These are phyloP conservation scores for Debaryomyces coudertii DNA, from an alignment of 1,139 yeast genomes.

Conservation along the genomic window DNA sequence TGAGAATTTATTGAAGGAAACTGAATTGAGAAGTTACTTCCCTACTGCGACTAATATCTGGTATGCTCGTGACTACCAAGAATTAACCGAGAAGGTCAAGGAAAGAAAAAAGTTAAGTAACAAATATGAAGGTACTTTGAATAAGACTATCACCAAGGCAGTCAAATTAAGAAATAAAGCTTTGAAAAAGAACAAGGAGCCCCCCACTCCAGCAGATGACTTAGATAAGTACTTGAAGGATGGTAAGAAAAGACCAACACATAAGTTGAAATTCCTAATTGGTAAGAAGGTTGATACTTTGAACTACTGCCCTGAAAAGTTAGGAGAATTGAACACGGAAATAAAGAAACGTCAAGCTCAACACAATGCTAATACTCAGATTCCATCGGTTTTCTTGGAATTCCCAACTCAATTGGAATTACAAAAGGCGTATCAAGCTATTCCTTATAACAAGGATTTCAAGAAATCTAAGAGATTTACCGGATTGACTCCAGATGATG, in stretches of 20 bases:
- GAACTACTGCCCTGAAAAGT: conserved; percentile 63
- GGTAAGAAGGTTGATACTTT: conserved; percentile 89
- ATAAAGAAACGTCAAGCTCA: conserved; percentile 61
- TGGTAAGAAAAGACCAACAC: conserved; percentile 71
- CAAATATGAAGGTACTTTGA: conserved; percentile 64
- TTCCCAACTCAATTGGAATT: conserved; percentile 87
- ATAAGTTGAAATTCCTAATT: conserved; percentile 55
- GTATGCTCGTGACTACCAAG: conserved; percentile 63
- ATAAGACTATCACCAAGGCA: conserved; percentile 57
- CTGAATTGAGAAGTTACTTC: conserved; percentile 55
- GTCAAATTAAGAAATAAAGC: conserved; percentile 57
- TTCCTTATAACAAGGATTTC: conserved; percentile 67
- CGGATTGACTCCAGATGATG: conserved; percentile 71
- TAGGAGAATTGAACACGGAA: conserved; percentile 69
- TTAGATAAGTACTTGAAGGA: conserved; percentile 55
- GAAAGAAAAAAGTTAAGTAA: conserved; percentile 57
- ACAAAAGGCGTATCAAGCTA: conserved; percentile 84
- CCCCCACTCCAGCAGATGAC: conserved; percentile 61
- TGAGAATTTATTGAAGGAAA: conserved; percentile 49
- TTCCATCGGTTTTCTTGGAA: conserved; percentile 81
- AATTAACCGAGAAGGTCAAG: conserved; percentile 54
- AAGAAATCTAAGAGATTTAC: conserved; percentile 63
- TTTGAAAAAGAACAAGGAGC: conserved; percentile 56
- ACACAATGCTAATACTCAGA: conserved; percentile 48
- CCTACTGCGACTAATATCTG: conserved; percentile 64